Base-by-base conservation (phyloP, 352 stramenopile genomes). In the Globisporangium nunn region DNA sequence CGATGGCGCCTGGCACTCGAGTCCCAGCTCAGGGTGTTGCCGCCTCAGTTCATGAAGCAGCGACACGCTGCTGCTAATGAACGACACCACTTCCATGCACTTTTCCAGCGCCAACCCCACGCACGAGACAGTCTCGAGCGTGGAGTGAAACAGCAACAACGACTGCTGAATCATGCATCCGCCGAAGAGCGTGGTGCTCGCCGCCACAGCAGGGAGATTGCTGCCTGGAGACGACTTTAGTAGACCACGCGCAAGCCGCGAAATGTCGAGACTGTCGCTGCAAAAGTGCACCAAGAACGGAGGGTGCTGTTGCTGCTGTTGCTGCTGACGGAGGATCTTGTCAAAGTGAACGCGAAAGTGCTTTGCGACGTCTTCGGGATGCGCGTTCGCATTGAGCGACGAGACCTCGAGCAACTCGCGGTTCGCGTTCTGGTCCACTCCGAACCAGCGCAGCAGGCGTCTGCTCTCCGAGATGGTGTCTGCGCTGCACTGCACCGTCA, bases 131-230 rank as follows among this genome's bases (percentile, higher is more conserved):
- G 55, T 59, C 31, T 67, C 52, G n/a, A 70, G 44, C 46, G 39
- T 56, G 41, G 64, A 60, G 11, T 44, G 60, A 29, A 70, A 55
- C 23, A 70, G 41, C 33, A 67, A 52, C 40, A 70, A 48, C 47
- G 60, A 62, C 28, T 67, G 64, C 30, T 79, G 68, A 54, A 73
- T 67, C 57, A 79, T 66, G 28, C 71, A 79, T 3, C 65, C 59
- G 28, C 57, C 52, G 0, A 63, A 17, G 29, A 62, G 57, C 41
- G 41, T 40, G 17, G 23, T 12, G 30, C 4, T 30, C 7, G 44
- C 35, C 18, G 1, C 15, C 29, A 11, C 30, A 18, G 23, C 10
- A 18, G 15, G 31, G 12, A 37, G 33, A 37, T 8, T 1, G 33
- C 6, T 37, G 33, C 33, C 1, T 5, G 33, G 33, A 37, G 11